Conservation (phyloP, 768 basidiomycete genomes). For the Hemileccinum rubropunctum region DNA sequence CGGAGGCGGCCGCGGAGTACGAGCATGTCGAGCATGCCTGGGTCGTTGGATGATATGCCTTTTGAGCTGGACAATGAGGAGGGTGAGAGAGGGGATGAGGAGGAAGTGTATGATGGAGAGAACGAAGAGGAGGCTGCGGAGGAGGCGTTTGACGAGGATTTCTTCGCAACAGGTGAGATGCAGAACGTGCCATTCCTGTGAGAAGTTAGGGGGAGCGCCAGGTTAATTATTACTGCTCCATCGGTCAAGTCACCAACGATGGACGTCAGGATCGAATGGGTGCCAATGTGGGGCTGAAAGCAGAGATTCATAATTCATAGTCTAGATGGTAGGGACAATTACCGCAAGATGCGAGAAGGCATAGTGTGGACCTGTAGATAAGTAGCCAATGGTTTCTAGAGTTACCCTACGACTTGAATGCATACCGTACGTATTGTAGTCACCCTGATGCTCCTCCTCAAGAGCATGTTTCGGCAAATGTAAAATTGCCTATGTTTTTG, state of each 20-base stretch:
- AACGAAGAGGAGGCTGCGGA: conserved; percentile 65
- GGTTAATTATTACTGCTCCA: not conserved
- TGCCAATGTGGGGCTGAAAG: not conserved
- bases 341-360: not conserved
- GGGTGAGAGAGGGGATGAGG: conserved; percentile 33
- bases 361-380: not conserved
- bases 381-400: not conserved
- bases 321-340: not conserved
- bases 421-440: no score
- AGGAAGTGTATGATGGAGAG: conserved; percentile 36
- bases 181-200: conserved; percentile 69
- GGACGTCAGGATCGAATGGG: not conserved
- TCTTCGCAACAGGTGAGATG: conserved; percentile 82
- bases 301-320: not conserved
- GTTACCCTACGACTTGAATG: no score
- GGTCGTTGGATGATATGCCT: conserved; percentile 65
- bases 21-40: conserved; percentile 86
- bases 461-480: no score
- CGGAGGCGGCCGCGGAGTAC: conserved; percentile 45
- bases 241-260: not conserved
- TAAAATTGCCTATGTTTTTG: no score
- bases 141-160: conserved; percentile 75
- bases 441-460: no score
- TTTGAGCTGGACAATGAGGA: conserved; percentile 56
- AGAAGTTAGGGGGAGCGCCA: not conserved